Evolutionary conservation across 2,329 filamentous ascomycete genomes (phyloP), one percentile per base, ranked within the genome.

Genomic region (Penicillium frequentans): DNA sequence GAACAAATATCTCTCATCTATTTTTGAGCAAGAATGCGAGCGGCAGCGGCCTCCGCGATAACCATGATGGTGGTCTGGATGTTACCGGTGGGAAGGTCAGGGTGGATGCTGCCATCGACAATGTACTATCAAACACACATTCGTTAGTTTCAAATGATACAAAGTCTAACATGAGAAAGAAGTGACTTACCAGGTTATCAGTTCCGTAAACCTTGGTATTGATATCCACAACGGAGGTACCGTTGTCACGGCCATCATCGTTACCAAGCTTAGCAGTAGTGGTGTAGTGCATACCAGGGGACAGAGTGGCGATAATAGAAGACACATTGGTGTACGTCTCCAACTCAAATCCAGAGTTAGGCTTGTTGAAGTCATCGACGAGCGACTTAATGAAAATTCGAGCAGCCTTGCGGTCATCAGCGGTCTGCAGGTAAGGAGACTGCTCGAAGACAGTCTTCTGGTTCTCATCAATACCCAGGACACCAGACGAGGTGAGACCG

Each of bases 21-120:
- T 9, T 29, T 83, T 74, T 81, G 62, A 33, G 58, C 62, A 26
- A 66, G 54, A 45, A 68, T 68, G 26, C 52, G 65, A 19, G 78
- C 77, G 5, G 81, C 81, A 9, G 86, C 86, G 43, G 81, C 80
- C 76, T 90, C 87, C 19, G 86, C 83, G 19, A 82, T 85, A 35
- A 86, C 79, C 69, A 89, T 85, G 63, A 89, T 84, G 39, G 85
- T 82, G 1, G 85, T 82, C 48, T 84, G 83, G 1, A 88, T 88
- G 73, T 91, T 91, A 19, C 86, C 85, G 0, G 86, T 86, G 3
- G 86, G 81, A 63, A 89, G 83, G 60, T 88, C 87, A 0, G 88
- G 87, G 75, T 89, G 88, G 65, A 90, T 86, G 59, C 82, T 84
- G 1, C 84, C 87, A 66, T 90, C 87, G 2, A 90, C 84, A n/a